Evolutionary conservation across 2,329 filamentous ascomycete species (phyloP).

Genomic region (Fusarium goolgardi): DNA sequence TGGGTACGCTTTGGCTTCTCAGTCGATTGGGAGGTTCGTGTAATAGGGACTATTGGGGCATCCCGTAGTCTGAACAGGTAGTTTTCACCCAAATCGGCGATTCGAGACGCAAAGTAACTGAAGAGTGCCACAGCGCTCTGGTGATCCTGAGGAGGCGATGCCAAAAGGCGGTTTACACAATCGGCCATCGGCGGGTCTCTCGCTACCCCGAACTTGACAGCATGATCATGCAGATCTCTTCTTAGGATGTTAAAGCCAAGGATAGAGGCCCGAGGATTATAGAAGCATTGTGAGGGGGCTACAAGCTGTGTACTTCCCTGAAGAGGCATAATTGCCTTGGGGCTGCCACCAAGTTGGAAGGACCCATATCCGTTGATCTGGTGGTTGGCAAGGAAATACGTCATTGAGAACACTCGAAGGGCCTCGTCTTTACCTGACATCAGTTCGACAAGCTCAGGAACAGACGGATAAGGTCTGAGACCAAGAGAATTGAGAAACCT

Average conservation of each 20-base stretch:
- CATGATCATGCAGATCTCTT: conserved; percentile 81
- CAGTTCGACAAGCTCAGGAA: conserved; percentile 79
- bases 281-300: conserved; percentile 81
- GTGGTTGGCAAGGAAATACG: conserved; percentile 85
- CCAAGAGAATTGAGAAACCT: conserved; percentile 80
- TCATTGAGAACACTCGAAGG: conserved; percentile 76
- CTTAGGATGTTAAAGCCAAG: conserved; percentile 85
- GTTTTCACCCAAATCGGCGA: conserved; percentile 76
- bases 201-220: conserved; percentile 86
- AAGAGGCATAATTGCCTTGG: conserved; percentile 76
- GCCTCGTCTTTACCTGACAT: conserved; percentile 72
- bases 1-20: conserved; percentile 56
- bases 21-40: conserved; percentile 49
- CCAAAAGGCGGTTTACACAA: conserved; percentile 79
- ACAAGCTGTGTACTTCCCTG: conserved; percentile 76
- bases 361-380: conserved; percentile 78
- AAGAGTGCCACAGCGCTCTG: conserved; percentile 78
- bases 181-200: conserved; percentile 81
- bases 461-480: conserved; percentile 76
- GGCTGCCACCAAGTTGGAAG: conserved; percentile 68
- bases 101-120: conserved; percentile 82
- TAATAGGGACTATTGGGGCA: conserved; percentile 78
- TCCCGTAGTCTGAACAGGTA: conserved; percentile 70
- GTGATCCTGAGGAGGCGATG: conserved; percentile 75
- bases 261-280: conserved; percentile 78